A percentile compares a stretch with the other conserved stretches of the same genome.
phyloP scores from a whole-genome alignment of 2,329 filamentous ascomycete genomes.

The Alternaria solani region DNA sequence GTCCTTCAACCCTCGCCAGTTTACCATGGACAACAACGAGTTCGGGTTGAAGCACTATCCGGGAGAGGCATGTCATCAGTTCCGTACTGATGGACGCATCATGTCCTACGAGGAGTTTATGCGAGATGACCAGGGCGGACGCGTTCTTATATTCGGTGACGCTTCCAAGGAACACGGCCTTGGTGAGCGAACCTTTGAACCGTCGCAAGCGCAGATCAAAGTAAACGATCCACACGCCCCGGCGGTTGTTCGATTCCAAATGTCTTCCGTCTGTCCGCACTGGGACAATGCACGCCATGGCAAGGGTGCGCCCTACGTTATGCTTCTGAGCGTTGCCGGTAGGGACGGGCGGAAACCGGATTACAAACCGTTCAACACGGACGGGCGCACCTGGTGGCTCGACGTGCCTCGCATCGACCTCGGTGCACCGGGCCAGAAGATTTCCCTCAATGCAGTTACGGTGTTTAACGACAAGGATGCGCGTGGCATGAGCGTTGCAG shows the following conservation, averaged over 20 bases:
- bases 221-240: constrained; percentile 60
- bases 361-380: constrained; percentile 72
- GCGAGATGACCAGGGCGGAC: constrained; percentile 61
- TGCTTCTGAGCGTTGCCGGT: constrained; percentile 69
- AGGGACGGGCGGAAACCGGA: constrained; percentile 74
- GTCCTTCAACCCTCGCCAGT: constrained; percentile 67
- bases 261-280: constrained; percentile 80
- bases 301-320: constrained; percentile 70
- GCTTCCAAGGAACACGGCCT: constrained; percentile 57
- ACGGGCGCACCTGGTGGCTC: constrained; percentile 81
- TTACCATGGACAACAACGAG: constrained; percentile 74
- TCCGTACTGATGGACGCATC: constrained; percentile 73
- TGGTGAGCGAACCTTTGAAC: constrained; percentile 67
- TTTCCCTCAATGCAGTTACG: constrained; percentile 70
- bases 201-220: constrained; percentile 66
- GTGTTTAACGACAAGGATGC: constrained; percentile 60
- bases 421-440: constrained; percentile 60
- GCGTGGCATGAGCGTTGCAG: constrained; percentile 58
- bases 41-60: constrained; percentile 88
- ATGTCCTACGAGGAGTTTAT: constrained; percentile 85
- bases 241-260: constrained; percentile 75
- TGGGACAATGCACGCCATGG: constrained; percentile 78
- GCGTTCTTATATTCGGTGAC: constrained; percentile 48
- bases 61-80: constrained; percentile 71
- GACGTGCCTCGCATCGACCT: constrained; percentile 70